phyloP scores from a whole-genome alignment of 2,329 filamentous ascomycete genomes.

The Incumbomyces delicatus region DNA sequence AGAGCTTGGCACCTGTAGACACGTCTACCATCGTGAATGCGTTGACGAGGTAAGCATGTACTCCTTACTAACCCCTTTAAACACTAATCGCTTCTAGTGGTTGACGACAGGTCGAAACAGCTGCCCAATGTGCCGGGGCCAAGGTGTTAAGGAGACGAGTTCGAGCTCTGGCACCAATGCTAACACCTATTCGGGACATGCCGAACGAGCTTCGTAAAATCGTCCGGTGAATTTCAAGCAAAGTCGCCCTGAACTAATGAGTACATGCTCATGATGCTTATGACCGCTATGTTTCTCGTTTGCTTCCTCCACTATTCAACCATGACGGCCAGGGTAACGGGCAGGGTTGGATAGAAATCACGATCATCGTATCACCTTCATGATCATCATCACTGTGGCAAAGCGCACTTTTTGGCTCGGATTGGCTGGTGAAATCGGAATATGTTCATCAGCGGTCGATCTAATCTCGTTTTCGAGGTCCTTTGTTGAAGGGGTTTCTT shows the following conservation, averaged over 20 bases:
- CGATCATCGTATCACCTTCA: no score
- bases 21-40: constrained; percentile 59
- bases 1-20: constrained; percentile 52
- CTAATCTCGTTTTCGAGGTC: no score
- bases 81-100: constrained; percentile 44
- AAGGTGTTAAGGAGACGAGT: constrained; percentile 43
- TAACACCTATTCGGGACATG: neutral
- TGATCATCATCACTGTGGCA: no score
- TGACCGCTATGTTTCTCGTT: no score
- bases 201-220: neutral
- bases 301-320: no score
- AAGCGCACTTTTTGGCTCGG: no score
- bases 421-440: no score
- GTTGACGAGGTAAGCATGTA: constrained; percentile 54
- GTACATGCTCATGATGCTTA: neutral
- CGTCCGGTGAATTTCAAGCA: neutral
- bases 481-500: no score
- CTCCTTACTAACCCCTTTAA: constrained; percentile 4
- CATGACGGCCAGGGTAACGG: no score
- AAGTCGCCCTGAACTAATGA: neutral
- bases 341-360: no score
- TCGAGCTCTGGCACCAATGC: neutral
- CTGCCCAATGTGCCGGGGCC: constrained; percentile 51
- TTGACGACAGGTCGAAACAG: constrained; percentile 57
- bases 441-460: no score